Percentiles rank a stretch among this genome's conserved stretches.
phyloP scores from a whole-genome alignment of 2,329 filamentous ascomycete genomes.

The Talaromyces sp. region DNA sequence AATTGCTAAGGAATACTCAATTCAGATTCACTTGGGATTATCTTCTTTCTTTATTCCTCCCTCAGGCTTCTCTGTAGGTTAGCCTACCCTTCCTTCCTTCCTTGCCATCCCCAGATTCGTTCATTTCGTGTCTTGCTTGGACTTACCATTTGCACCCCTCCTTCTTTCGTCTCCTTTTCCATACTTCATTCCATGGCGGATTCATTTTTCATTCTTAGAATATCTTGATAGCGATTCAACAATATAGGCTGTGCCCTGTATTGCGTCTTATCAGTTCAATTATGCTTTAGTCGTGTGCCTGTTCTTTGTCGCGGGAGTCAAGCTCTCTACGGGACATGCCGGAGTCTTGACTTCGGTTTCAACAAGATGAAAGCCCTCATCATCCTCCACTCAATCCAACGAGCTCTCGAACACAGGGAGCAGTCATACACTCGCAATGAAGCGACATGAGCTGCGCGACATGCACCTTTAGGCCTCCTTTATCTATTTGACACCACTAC shows the following conservation, averaged over 20 bases:
- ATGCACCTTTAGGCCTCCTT: neutral
- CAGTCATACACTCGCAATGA: neutral
- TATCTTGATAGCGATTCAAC: neutral
- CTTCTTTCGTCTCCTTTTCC: constrained; percentile 14
- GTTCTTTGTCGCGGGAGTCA: neutral
- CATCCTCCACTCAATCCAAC: neutral
- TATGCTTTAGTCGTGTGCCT: constrained; percentile 5
- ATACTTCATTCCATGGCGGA: constrained; percentile 20
- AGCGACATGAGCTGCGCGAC: neutral
- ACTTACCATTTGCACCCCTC: neutral
- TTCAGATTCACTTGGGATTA: constrained; percentile 1
- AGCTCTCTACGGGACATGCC: neutral
- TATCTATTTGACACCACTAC: neutral
- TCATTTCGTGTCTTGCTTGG: constrained; percentile 19
- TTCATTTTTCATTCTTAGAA: constrained; percentile 18
- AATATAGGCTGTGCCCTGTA: neutral
- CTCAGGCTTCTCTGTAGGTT: constrained; percentile 37
- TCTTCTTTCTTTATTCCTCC: neutral
- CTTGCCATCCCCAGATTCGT: constrained; percentile 19
- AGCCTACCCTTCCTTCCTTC: constrained; percentile 31
- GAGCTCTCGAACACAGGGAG: neutral
- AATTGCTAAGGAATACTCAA: neutral
- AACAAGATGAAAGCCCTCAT: neutral
- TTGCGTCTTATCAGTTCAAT: neutral
- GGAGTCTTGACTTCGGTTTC: neutral